Evolutionary conservation across 495 filamentous ascomycete genomes (phyloP), one percentile per base, ranked within the genome.

Genomic region (Penicillium pancosmium): DNA sequence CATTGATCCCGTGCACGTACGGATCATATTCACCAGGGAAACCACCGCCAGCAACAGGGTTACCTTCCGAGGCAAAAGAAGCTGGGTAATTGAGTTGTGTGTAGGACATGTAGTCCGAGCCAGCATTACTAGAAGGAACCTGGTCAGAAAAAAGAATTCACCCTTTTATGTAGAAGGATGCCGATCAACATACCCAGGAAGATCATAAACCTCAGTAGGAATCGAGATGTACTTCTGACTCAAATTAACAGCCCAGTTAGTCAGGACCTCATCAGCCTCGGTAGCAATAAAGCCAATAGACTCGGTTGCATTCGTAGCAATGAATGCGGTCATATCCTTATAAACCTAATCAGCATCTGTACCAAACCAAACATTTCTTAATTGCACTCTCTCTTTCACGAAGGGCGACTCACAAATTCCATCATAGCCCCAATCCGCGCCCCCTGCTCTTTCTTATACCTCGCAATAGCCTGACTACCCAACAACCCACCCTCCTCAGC

Each of bases 71-170:
- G 3, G 58, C 58, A 47, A 61, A 52, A 19, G 58, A 38, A 46
- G 58, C 47, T n/a, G 58, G 58, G 53, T 61, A 61, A 31, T 56
- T 56, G 36, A 61, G 58, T 34, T 46, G 58, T 8, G 58, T 61
- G 13, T 56, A 61, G 8, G 58, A 56, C 58, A 60, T 60, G 27
- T 60, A 60, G 47, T 60, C 57, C 23, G 58, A 61, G 38, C 58
- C 58, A 23, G 53, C 57, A 18, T 23, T 23, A 5, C 57, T 60
- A n/a, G 1, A 4, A 36, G 34, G 7, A 35, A 4, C 47, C 35
- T 35, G 1, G 46, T 61, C 36, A 56, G 48, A 36, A 5, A 6
- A 38, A 36, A 3, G 1, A 1, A 3, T 36, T 5, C 9, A 36
- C 36, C 15, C 36, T 10, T 13, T 12, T n/a, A 4, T 1, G 19